phyloP scores from a whole-genome alignment of 352 stramenopile genomes.

The Globisporangium sylvaticum region DNA sequence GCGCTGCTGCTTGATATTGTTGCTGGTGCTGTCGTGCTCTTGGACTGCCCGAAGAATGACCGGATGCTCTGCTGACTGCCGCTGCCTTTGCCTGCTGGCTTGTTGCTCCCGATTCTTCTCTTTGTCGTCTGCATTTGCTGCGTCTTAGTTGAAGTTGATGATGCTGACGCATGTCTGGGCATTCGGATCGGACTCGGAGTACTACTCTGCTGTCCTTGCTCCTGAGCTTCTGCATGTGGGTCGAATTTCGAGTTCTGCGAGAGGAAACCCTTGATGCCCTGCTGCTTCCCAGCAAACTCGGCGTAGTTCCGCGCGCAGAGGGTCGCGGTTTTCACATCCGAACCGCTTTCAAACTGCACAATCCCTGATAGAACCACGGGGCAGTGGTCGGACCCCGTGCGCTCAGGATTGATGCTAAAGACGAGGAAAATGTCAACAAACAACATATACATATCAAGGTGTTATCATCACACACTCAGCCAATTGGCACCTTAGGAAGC shows the following conservation, averaged over 20 bases:
- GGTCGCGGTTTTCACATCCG: slow-evolving; percentile 26
- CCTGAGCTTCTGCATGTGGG: neutral
- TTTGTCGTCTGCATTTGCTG: neutral
- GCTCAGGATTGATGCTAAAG: slow-evolving; percentile 46
- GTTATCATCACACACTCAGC: neutral
- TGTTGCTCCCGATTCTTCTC: neutral
- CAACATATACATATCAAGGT: too few relatives aligned
- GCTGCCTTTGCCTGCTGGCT: slow-evolving; percentile 6
- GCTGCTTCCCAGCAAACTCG: slow-evolving; percentile 77
- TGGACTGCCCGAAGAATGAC: slow-evolving; percentile 38
- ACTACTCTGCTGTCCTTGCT: neutral
- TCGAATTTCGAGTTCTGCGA: neutral
- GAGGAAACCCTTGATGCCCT: slow-evolving; percentile 54
- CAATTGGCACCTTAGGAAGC: too few relatives aligned
- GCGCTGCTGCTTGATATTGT: neutral
- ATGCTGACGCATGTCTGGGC: neutral
- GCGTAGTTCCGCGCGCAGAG: slow-evolving; percentile 67
- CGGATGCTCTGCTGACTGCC: slow-evolving; percentile 42
- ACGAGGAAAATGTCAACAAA: neutral
- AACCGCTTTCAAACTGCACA: slow-evolving; percentile 27
- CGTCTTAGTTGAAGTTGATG: neutral
- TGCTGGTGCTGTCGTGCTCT: neutral
- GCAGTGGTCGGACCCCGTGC: slow-evolving; percentile 75
- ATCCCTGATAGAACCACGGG: slow-evolving; percentile 50
- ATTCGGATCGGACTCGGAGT: neutral